Conservation (phyloP, 305 asterid genomes). For the Solanum aculeatissimum region DNA sequence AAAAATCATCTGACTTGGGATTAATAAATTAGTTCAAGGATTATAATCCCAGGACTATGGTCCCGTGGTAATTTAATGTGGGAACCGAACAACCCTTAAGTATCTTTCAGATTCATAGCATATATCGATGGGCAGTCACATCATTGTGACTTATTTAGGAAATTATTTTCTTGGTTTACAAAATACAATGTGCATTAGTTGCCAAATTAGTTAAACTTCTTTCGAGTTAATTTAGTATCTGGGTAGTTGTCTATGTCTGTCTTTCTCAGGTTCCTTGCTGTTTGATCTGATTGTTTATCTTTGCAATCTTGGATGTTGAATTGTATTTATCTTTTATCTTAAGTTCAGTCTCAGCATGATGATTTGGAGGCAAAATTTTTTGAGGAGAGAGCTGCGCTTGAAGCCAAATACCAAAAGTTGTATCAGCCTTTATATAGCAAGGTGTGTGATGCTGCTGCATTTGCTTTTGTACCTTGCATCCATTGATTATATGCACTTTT, state of each 20-base stretch:
- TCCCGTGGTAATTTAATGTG: neutral
- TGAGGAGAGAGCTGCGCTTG: conserved; percentile 86
- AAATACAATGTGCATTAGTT: neutral
- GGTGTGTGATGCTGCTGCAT: conserved; percentile 18
- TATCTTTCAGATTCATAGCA: neutral
- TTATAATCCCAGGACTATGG: neutral
- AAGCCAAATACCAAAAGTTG: conserved; percentile 77
- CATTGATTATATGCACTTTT: neutral
- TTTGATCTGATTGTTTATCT: neutral
- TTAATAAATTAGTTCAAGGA: neutral
- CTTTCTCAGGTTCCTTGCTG: neutral
- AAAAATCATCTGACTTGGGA: neutral
- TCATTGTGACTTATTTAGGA: neutral
- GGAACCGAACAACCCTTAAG: neutral
- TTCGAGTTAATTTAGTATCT: neutral
- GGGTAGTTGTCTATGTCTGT: neutral
- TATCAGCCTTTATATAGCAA: conserved; percentile 64
- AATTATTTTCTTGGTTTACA: neutral
- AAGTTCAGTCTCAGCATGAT: conserved; percentile 54
- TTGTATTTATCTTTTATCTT: neutral
- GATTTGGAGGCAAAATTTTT: conserved; percentile 61
- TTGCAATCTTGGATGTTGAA: neutral
- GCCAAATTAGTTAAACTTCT: neutral
- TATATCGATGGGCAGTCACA: neutral
- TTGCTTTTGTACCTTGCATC: neutral